Base-by-base conservation (phyloP, 305 asterid species). In the Plantago rigida region DNA sequence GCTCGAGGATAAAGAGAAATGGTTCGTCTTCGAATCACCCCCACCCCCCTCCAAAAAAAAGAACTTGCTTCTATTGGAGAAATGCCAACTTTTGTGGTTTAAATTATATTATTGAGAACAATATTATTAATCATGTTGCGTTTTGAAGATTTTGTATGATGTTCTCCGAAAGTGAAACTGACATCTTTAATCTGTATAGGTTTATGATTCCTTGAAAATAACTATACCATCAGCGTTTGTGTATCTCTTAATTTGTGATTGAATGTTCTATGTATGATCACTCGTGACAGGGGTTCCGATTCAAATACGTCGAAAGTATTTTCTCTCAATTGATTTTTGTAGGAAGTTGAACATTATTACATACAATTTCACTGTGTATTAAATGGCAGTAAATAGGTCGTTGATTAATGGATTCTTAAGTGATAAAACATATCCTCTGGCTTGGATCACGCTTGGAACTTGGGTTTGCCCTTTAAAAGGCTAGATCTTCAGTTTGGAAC, bases 1-100 rank as follows among this genome's bases (percentile, higher is more conserved):
- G 99, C 99, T 93, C 15, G 96, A 89, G 79, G 99, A 93, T 74
- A 93, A 89, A 79, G 97, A 93, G 68, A 93, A 93, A 76, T 93
- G 99, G 99, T 89, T 66, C 62, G 84, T 69, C 78, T 67, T 73
- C 63, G 34, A 72, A 53, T 17, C 19, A n/a, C n/a, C n/a, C n/a
- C n/a, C n/a, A n/a, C n/a, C 26, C 26, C 2, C 26, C 26, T 2
- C 26, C 26, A 1, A 22, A 22, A 22, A 22, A 22, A 36, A 36
- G 13, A 12, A 13, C 46, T 58, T 53, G 51, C 63, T 13, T 26
- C 67, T 49, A 28, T 14, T 50, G 13, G 22, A 53, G 42, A 53
- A 12, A 14, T 53, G 29, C 42, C 9, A 36, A 9, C 12, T 53
- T 28, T 53, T 8, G 26, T 53, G 26, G 19, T 28, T 11, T 36